Conservation (phyloP, 768 basidiomycete species). For the Tricholoma flavovirens region DNA sequence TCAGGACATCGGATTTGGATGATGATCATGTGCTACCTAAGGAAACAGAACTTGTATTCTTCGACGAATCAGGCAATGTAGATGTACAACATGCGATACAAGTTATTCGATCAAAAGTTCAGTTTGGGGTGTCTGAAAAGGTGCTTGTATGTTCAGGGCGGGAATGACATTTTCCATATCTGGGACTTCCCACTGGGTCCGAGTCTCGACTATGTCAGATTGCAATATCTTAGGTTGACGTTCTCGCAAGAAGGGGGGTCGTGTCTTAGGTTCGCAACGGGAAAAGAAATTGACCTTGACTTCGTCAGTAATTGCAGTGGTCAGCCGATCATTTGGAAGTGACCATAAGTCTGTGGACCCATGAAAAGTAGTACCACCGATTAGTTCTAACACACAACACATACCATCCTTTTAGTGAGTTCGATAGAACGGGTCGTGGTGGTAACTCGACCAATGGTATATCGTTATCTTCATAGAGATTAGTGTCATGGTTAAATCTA, state of each 20-base stretch:
- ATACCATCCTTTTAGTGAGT: conserved; percentile 55
- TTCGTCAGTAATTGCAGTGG: conserved; percentile 31
- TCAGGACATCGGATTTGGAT: too few species aligned
- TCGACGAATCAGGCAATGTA: too few species aligned
- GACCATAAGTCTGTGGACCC: conserved; percentile 44
- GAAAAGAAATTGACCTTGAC: conserved; percentile 44
- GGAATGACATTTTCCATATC: neutral
- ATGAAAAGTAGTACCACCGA: neutral
- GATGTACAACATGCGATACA: too few species aligned
- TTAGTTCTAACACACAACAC: conserved; percentile 6
- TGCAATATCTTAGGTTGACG: neutral
- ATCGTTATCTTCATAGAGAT: too few species aligned
- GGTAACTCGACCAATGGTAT: too few species aligned
- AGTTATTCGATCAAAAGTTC: too few species aligned
- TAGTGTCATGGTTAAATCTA: too few species aligned
- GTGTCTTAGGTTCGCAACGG: conserved; percentile 44
- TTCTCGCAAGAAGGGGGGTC: conserved; percentile 30
- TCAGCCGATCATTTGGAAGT: conserved; percentile 34
- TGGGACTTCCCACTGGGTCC: neutral
- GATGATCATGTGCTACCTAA: too few species aligned
- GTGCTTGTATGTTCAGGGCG: too few species aligned
- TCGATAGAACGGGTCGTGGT: too few species aligned
- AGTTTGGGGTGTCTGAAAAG: too few species aligned
- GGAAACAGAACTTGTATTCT: too few species aligned
- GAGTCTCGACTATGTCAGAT: neutral